Evolutionary conservation across 1,139 yeast species (phyloP), one percentile per base, ranked within the genome.

Genomic region (Pichia sp.): DNA sequence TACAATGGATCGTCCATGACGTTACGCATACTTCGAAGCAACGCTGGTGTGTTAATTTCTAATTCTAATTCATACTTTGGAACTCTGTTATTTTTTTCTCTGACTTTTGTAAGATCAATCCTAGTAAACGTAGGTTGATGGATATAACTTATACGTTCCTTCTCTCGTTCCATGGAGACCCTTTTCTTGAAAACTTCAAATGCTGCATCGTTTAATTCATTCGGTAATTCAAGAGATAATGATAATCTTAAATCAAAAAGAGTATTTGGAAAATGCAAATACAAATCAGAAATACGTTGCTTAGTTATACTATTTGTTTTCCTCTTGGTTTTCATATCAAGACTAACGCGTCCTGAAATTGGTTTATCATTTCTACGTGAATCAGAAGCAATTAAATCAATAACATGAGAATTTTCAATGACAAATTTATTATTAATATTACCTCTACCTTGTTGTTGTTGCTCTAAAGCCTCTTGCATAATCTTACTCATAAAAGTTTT

Each of bases 241-340:
- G 95, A 80, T 35, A 89, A 68, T 55, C 95, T 72, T 52, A 83
- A 70, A 61, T 89, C 97, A 59, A 81, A 81, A 65, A 81, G 71
- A 27, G 86, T 78, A 50, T 86, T 82, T 2, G 96, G 96, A 46
- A 84, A 76, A 58, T 77, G 80, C 30, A 89, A 70, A 58, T 78
- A 76, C 48, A 89, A 64, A 59, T 85, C 89, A 3, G 86, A 76
- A 9, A 87, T 66, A 45, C 92, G 72, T 52, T 77, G 76, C 60
- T 89, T 89, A 51, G 80, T 79, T 43, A 89, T 83, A 35, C 83
- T 84, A 30, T 78, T 78, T 12, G 75, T 71, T 40, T 78, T 74
- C 53, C 92, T 69, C 11, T 83, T 82, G 0, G 92, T 85, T 43
- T 70, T 71, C 38, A 76, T 68, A 60, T 84, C 94, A 48, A 78